Evolutionary conservation across 73 alveolate species (phyloP), one percentile per base, ranked within the genome.

Genomic region (Paramecium sonneborni): DNA sequence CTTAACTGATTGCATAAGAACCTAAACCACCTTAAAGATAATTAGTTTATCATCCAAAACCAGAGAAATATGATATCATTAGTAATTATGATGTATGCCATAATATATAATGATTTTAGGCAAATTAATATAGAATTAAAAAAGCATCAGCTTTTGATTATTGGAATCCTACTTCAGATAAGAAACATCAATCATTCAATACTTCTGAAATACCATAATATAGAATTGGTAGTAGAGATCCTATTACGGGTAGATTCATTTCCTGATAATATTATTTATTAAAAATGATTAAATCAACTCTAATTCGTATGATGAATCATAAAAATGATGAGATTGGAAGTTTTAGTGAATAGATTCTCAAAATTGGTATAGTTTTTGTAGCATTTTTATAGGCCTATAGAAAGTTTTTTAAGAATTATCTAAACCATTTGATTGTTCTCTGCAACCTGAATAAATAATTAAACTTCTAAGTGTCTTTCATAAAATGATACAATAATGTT

Each of bases 221-320:
- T 72, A 79, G 72, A 79, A 7, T 43, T 20, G 86, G 86, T 15
- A 79, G 90, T 18, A 38, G 90, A 39, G 90, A 79, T 79, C 69
- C 74, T 24, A 79, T 79, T 79, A 46, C 90, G 0, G 35, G 55
- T 18, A 79, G 90, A 44, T 79, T 79, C 34, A 32, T 72, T 35
- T 72, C 55, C 44, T 72, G 86, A 72, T 52, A 52, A 15, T n/a
- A 52, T 52, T 52, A 52, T 72, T 35, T 35, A 72, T 72, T 28
- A 35, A 72, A 72, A 72, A 62, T 62, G 84, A 62, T 62, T 32
- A 62, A 62, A 62, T 30, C 21, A 62, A 62, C 52, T 62, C 84
- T 62, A 62, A 62, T 62, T 26, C 84, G 39, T n/a, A 26, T 62
- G 21, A 62, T 62, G 84, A 62, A 26, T 32, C 39, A 26, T 30